Percentiles rank a stretch among this genome's conserved stretches.
Conservation (phyloP, 768 basidiomycete species). For the Pilatotrama ljubarskyi region DNA sequence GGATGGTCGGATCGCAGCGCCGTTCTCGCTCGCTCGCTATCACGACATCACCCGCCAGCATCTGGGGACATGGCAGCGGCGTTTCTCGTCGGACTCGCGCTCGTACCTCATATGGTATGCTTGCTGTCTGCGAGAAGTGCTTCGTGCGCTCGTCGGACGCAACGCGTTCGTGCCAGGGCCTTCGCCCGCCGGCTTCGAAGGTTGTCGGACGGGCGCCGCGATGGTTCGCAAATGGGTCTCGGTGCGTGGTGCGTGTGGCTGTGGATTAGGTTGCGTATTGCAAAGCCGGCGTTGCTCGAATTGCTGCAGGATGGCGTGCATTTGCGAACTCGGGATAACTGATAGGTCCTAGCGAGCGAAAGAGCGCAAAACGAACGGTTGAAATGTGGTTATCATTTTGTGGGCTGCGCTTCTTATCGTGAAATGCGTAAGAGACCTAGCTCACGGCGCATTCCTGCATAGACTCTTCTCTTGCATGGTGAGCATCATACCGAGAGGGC, state of each 20-base stretch:
- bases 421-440: background rate
- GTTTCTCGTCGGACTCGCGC: background rate
- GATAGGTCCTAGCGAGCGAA: background rate
- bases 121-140: background rate
- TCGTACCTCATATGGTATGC: background rate
- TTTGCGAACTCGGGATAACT: background rate
- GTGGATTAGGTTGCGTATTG: constrained; percentile 6
- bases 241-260: constrained; percentile 1
- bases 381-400: background rate
- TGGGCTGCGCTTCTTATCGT: background rate
- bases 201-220: background rate
- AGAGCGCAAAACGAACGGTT: background rate
- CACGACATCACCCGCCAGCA: background rate
- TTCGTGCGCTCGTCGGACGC: constrained; percentile 16
- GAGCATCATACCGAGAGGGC: too few species aligned
- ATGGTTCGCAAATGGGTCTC: background rate
- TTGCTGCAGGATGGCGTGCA: background rate
- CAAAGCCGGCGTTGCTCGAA: too few species aligned
- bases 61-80: background rate
- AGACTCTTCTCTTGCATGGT: too few species aligned
- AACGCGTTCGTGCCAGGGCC: background rate
- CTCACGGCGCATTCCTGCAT: too few species aligned
- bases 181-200: background rate
- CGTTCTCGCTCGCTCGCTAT: constrained; percentile 12
- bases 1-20: constrained; percentile 11